Percentiles rank a stretch among this genome's conserved stretches.
Evolutionary conservation across 352 stramenopile genomes (phyloP).

Genomic region (Peronospora destructor): DNA sequence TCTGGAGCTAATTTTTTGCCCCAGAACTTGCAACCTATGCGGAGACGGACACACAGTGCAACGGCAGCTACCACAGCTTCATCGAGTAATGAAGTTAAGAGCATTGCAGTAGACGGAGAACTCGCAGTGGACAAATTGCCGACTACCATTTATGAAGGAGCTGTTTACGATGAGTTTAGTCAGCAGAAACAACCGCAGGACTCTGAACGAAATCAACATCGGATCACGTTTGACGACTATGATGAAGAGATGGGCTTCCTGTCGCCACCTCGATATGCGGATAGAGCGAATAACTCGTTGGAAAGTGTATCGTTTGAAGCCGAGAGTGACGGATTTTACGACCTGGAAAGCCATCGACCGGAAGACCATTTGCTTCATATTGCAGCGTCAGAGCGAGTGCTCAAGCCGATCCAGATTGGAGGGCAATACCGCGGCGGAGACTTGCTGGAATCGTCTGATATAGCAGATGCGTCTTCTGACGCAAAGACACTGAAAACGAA

Average conservation of each 20-base stretch:
- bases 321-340: constrained; percentile 37
- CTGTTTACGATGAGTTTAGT: constrained; percentile 26
- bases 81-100: constrained; percentile 24
- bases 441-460: constrained; percentile 20
- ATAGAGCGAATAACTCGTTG: constrained; percentile 31
- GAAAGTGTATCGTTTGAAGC: constrained; percentile 55
- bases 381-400: constrained; percentile 13
- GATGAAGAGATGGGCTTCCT: constrained; percentile 47
- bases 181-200: constrained; percentile 32
- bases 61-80: constrained; percentile 21
- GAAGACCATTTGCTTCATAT: constrained; percentile 27
- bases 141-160: constrained; percentile 45
- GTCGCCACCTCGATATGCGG: constrained; percentile 21
- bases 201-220: constrained; percentile 48
- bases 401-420: constrained; percentile 19
- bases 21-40: constrained; percentile 67
- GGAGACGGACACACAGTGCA: constrained; percentile 61
- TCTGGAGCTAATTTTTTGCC: constrained; percentile 37
- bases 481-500: constrained; percentile 40
- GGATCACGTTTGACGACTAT: constrained; percentile 52
- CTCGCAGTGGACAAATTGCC: constrained; percentile 34
- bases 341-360: constrained; percentile 39
- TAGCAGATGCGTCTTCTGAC: constrained; percentile 30
- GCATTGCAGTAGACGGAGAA: constrained; percentile 12
- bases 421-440: constrained; percentile 25